Evolutionary conservation across 108 stramenopile genomes (phyloP), one percentile per base, ranked within the genome.

Genomic region (Stephanodiscus triporus): DNA sequence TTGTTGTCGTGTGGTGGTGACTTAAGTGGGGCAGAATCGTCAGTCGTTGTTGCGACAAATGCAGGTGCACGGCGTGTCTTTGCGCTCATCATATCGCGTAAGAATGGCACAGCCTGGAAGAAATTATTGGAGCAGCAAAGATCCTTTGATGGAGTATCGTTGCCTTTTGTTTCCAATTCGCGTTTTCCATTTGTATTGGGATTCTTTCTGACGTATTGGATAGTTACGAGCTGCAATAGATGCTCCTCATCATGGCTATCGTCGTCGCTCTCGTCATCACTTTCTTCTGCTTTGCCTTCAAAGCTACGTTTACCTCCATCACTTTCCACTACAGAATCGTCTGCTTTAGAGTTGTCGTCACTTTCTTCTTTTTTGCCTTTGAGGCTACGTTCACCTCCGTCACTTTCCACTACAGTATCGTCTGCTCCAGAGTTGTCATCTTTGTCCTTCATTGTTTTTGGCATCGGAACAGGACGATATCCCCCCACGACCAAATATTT

Each of bases 401-500:
- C 40, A 10, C 23, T 48, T 49, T 53, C 26, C 16, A 56, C 34
- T 32, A 53, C 34, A 50, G 51, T 43, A 16, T 72, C 60, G 16
- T 72, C 55, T 6, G 62, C 42, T 11, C 58, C 60, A 29, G 80
- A 66, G 30, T 76, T 66, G 45, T 56, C 49, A 45, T 42, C 66
- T 50, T 64, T 68, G 19, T 55, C 37, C 22, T 47, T 22, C 26
- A 2, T 0, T 16, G n/a, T n/a, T 20, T 49, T 3, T 32, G 24
- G 47, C 37, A 30, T 53, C 14, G 23, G 75, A 19, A 70, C 70
- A 50, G 69, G 75, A 4, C 81, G 55, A 56, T 43, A 82, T 32
- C 81, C 81, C 9, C 79, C 79, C 19, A 80, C 72, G 2, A 80
- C 68, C 34, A 80, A 50, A 56, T 51, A 80, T 65, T 30, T 7